Evolutionary conservation across 1,284 basidiomycete genomes (phyloP).

Genomic region (Anthracocystis walkeri): DNA sequence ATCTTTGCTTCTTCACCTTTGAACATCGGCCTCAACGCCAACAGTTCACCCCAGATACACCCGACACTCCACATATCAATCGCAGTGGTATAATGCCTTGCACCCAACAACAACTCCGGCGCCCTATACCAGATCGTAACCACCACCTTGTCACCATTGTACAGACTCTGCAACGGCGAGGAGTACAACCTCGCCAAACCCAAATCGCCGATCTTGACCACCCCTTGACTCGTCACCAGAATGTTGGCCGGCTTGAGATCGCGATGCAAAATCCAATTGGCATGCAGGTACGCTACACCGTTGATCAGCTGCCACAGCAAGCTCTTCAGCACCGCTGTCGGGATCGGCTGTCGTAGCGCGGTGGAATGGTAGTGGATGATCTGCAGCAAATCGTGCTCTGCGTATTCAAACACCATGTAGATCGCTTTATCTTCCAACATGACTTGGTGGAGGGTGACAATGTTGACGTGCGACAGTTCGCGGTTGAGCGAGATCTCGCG

Average conservation of each 20-base stretch:
- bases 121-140: constrained; percentile 99
- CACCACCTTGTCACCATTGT: constrained; percentile 90
- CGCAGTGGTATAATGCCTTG: constrained; percentile 95
- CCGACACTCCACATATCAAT: constrained; percentile 99
- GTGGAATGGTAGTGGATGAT: constrained; percentile 97
- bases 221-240: constrained; percentile 86
- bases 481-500: constrained; percentile 96
- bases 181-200: constrained; percentile 90
- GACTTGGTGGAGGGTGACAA: constrained; percentile 91
- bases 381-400: constrained; percentile 90
- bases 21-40: constrained; percentile 94
- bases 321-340: constrained; percentile 85
- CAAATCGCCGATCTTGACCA: constrained; percentile 97
- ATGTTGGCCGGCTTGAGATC: constrained; percentile 99
- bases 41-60: constrained; percentile 94
- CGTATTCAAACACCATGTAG: constrained; percentile 95
- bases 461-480: constrained; percentile 91
- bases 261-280: constrained; percentile 92
- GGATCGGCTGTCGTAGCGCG: constrained; percentile 81
- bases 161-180: constrained; percentile 84
- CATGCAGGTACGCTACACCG: constrained; percentile 93
- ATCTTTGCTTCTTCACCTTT: constrained; percentile 99
- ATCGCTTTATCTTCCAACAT: constrained; percentile 93
- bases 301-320: constrained; percentile 95
- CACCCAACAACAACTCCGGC: constrained; percentile 91